phyloP scores from a whole-genome alignment of 73 alveolate genomes.

The Blepharisma stoltei region DNA sequence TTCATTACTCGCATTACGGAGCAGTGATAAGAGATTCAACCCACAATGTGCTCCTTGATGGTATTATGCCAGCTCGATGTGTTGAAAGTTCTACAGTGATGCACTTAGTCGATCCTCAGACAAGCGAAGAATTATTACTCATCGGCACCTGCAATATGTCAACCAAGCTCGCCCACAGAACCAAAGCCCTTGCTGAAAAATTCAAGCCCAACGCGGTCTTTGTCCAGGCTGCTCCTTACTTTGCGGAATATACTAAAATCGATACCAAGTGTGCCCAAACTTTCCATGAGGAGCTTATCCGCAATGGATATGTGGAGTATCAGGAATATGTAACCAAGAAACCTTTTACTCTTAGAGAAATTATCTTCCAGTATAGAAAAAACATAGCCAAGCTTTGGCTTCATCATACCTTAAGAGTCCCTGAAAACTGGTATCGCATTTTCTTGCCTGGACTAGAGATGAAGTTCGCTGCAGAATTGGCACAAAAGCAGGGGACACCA shows the following conservation, averaged over 20 bases:
- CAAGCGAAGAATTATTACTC: slow-evolving; percentile 55
- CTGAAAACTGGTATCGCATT: background rate
- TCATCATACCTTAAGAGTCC: background rate
- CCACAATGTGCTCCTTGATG: background rate
- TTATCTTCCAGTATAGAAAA: background rate
- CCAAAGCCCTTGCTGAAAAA: slow-evolving; percentile 48
- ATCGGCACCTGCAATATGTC: slow-evolving; percentile 65
- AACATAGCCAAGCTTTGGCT: background rate
- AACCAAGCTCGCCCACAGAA: slow-evolving; percentile 60
- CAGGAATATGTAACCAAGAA: background rate
- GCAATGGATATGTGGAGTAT: background rate
- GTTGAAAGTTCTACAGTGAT: background rate
- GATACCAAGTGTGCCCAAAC: background rate
- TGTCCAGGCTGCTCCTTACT: slow-evolving; percentile 41
- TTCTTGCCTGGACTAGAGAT: slow-evolving; percentile 30
- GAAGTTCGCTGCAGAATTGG: background rate
- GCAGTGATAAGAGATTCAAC: slow-evolving; percentile 15
- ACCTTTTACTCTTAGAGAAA: background rate
- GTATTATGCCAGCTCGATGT: background rate
- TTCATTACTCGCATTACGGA: slow-evolving; percentile 4
- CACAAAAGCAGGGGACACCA: background rate
- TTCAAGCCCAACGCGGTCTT: slow-evolving; percentile 57
- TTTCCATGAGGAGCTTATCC: background rate
- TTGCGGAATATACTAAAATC: background rate
- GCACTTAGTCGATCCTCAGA: background rate